phyloP scores from a whole-genome alignment of 495 filamentous ascomycete genomes.

The Aspergillus heteromorphus region DNA sequence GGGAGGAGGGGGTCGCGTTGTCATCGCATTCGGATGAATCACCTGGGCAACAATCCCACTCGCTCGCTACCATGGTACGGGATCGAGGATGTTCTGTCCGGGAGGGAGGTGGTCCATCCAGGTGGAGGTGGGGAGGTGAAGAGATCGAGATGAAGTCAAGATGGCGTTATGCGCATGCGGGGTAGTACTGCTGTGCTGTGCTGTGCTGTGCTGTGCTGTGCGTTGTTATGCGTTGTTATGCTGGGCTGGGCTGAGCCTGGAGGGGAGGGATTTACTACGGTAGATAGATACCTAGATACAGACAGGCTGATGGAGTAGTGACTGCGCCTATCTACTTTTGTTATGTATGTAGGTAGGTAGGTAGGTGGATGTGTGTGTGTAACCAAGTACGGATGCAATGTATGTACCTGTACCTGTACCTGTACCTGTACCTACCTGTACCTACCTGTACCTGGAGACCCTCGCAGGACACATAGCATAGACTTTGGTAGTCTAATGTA shows the following conservation, averaged over 20 bases:
- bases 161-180: conserved; percentile 11
- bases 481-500: neutral
- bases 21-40: neutral
- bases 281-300: too few relatives aligned
- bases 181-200: neutral
- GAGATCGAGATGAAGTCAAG: conserved; percentile 7
- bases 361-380: too few relatives aligned
- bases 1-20: too few relatives aligned
- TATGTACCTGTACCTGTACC: neutral
- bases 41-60: neutral
- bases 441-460: neutral
- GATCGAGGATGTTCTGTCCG: too few relatives aligned
- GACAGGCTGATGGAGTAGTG: too few relatives aligned
- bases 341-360: neutral
- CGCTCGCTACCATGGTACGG: neutral
- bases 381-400: too few relatives aligned
- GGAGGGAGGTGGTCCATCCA: too few relatives aligned
- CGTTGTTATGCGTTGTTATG: too few relatives aligned
- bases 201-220: neutral
- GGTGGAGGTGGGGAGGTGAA: neutral
- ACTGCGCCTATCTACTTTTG: neutral
- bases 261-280: too few relatives aligned
- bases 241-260: too few relatives aligned
- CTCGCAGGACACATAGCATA: neutral
- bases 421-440: neutral